These are phyloP conservation scores for Nitzschia palea DNA, from an alignment of 108 stramenopile species.

Conservation along the genomic window DNA sequence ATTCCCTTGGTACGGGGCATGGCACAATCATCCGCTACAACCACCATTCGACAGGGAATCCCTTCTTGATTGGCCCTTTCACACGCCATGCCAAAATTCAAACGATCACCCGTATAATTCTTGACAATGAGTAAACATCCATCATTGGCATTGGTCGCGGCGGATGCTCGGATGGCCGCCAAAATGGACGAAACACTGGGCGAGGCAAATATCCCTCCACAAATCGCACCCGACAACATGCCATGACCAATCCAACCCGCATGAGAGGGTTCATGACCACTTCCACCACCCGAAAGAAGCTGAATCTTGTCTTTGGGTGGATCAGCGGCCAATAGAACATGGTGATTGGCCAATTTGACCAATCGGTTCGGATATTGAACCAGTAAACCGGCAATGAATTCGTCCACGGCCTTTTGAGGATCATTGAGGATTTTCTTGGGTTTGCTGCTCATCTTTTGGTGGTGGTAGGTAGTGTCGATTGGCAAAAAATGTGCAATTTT, in stretches of 20 bases:
- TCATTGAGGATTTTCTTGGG: conserved; percentile 88
- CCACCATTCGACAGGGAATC: conserved; percentile 73
- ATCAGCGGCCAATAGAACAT: conserved; percentile 52
- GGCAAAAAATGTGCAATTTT: too few species aligned
- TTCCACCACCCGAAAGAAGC: conserved; percentile 89
- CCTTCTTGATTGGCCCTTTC: conserved; percentile 83
- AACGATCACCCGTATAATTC: conserved; percentile 98
- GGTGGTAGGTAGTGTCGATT: too few species aligned
- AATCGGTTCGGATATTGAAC: conserved; percentile 76
- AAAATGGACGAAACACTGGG: conserved; percentile 87
- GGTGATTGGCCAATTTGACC: conserved; percentile 65
- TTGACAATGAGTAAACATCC: conserved; percentile 94
- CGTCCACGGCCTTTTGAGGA: conserved; percentile 64
- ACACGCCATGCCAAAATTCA: conserved; percentile 97
- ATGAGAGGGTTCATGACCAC: conserved; percentile 97
- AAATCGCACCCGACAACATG: conserved; percentile 95
- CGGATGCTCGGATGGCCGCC: conserved; percentile 88
- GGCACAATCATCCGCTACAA: conserved; percentile 97
- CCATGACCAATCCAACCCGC: conserved; percentile 94
- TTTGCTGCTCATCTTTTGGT: conserved; percentile 13
- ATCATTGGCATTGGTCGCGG: conserved; percentile 31
- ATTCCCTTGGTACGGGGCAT: conserved; percentile 88
- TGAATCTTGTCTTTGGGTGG: conserved; percentile 43
- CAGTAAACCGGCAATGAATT: conserved; percentile 76
- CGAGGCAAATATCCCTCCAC: conserved; percentile 96